phyloP scores from a whole-genome alignment of 2,329 filamentous ascomycete genomes.

The Rhexocercosporidium sp. region DNA sequence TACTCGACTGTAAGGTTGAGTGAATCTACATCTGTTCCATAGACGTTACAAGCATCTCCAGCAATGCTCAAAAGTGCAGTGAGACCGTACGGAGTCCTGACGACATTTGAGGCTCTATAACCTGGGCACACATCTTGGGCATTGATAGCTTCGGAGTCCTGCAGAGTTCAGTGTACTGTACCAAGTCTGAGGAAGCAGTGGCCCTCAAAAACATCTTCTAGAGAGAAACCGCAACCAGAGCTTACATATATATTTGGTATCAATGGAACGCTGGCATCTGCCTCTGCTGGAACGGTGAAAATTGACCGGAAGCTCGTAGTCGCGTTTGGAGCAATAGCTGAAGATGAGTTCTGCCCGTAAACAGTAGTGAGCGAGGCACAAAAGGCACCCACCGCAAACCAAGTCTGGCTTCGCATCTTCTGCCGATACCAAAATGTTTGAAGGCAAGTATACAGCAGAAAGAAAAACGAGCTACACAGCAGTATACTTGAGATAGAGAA shows the following conservation, averaged over 20 bases:
- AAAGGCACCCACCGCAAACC: conserved; percentile 25
- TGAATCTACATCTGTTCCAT: conserved; percentile 74
- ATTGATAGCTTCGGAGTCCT: conserved; percentile 65
- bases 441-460: conserved; percentile 16
- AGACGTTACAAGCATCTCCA: conserved; percentile 75
- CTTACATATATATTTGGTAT: conserved; percentile 60
- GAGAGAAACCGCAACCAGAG: not conserved
- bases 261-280: conserved; percentile 52
- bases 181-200: no score
- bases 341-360: conserved; percentile 27
- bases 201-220: no score
- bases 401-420: conserved; percentile 26
- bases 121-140: conserved; percentile 62
- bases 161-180: not conserved
- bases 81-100: conserved; percentile 57
- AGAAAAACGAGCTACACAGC: conserved; percentile 24
- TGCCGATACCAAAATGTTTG: conserved; percentile 19
- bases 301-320: conserved; percentile 33
- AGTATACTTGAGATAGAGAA: conserved; percentile 3
- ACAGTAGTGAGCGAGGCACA: conserved; percentile 20
- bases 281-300: conserved; percentile 54
- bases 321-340: conserved; percentile 11
- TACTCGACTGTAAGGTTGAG: conserved; percentile 72
- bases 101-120: conserved; percentile 68
- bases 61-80: conserved; percentile 74